A percentile compares a stretch with the other conserved stretches of the same genome.
phyloP scores from a whole-genome alignment of 495 filamentous ascomycete species.

The Ramalina intermedia region DNA sequence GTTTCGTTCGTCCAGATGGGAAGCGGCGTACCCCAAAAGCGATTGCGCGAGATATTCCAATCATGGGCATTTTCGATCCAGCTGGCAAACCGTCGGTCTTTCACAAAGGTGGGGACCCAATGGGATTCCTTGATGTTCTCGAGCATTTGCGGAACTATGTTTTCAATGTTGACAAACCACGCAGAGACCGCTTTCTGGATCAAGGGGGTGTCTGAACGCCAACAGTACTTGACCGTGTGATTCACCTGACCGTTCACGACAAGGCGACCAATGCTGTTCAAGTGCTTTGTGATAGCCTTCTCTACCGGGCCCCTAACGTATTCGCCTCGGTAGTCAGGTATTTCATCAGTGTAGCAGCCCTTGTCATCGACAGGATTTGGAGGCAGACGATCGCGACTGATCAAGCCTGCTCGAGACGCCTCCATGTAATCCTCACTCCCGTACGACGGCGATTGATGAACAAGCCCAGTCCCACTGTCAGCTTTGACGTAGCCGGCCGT shows the following conservation, averaged over 20 bases:
- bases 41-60: constrained; percentile 92
- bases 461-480: constrained; percentile 87
- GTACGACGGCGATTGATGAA: constrained; percentile 90
- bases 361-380: constrained; percentile 82
- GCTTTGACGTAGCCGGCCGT: constrained; percentile 83
- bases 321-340: constrained; percentile 74
- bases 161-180: constrained; percentile 85
- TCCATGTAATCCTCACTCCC: constrained; percentile 95
- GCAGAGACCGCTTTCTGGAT: constrained; percentile 90
- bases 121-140: constrained; percentile 78
- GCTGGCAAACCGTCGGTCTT: constrained; percentile 74
- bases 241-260: constrained; percentile 82
- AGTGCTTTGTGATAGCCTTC: constrained; percentile 82
- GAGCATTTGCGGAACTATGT: constrained; percentile 80
- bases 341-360: constrained; percentile 66
- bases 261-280: constrained; percentile 67
- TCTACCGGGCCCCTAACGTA: constrained; percentile 83
- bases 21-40: constrained; percentile 95
- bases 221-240: constrained; percentile 93
- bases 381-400: constrained; percentile 59
- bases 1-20: constrained; percentile 90
- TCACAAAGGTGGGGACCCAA: constrained; percentile 88
- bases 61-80: constrained; percentile 90
- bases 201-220: constrained; percentile 85
- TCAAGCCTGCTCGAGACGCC: constrained; percentile 61